These are phyloP conservation scores for Scenedesmus sp. DNA, from an alignment of 163 green algal genomes.

Conservation along the genomic window DNA sequence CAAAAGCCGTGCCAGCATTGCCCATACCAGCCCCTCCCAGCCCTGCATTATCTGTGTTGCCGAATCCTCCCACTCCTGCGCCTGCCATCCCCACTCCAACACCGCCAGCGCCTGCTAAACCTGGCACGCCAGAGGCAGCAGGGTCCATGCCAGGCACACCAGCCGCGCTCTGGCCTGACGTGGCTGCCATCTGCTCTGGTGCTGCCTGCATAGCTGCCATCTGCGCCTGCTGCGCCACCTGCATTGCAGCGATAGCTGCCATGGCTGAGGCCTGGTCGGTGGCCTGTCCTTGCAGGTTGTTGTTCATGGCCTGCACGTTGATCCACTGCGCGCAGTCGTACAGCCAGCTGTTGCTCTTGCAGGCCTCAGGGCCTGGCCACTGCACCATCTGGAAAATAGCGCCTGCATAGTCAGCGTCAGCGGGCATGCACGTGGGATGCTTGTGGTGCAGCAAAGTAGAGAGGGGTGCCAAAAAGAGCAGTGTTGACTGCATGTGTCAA, in stretches of 20 bases:
- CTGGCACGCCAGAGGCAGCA: background rate
- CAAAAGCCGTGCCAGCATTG: no score
- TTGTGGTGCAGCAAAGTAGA: background rate
- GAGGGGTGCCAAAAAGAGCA: background rate
- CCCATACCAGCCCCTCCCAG: background rate
- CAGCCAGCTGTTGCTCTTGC: constrained; percentile 30
- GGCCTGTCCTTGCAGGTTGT: constrained; percentile 8
- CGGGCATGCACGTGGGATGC: background rate
- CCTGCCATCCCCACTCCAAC: background rate
- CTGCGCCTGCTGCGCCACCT: constrained; percentile 15
- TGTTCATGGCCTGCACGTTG: constrained; percentile 1
- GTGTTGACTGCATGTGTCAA: background rate
- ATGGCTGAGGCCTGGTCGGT: constrained; percentile 35
- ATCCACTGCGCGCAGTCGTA: constrained; percentile 49
- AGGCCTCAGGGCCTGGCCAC: constrained; percentile 32
- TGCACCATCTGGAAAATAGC: constrained; percentile 33
- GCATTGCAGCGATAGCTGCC: constrained; percentile 14
- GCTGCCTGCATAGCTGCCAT: background rate
- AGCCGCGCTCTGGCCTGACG: background rate
- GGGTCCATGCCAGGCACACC: background rate
- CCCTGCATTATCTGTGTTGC: no score
- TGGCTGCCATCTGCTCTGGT: constrained; percentile 9
- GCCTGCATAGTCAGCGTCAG: background rate
- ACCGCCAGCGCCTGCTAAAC: background rate
- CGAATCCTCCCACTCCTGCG: background rate